Evolutionary conservation across 306 rosid genomes (phyloP), one percentile per base, ranked within the genome.

Genomic region (Pueraria montana): DNA sequence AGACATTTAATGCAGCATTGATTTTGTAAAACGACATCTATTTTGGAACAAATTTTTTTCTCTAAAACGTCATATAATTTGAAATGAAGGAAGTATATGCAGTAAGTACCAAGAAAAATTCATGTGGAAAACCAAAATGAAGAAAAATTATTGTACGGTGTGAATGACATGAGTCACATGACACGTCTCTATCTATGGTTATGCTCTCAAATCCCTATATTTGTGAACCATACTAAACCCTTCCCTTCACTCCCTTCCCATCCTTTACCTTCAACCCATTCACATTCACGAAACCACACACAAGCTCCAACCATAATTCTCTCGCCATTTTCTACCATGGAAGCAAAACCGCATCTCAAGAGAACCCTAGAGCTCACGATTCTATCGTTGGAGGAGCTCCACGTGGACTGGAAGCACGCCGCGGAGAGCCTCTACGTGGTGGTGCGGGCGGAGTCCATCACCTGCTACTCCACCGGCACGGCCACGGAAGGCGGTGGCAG

Each of bases 341-440:
- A 46, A 3, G 46, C 21, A 30, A 1, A 3, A 6, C 34, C 21
- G 4, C 20, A 4, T 27, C 0, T 78, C 0, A 36, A 7, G 3
- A 48, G 84, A 23, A 84, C 76, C 11, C 45, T 93, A 1, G 92
- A 93, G 55, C 40, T 93, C 76, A 93, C 89, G 0, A 69, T 93
- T 4, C 45, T 83, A 8, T 86, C 93, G 0, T 86, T 82, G 0
- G 93, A 93, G 59, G 83, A 76, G 6, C 87, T 93, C 14, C 73
- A 43, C 11, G n/a, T 79, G 10, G 84, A 87, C 40, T 13, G 84
- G 10, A 90, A 83, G 30, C 79, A 86, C 0, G 65, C 87, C 16
- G 59, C 46, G 32, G 81, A 75, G 36, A 81, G 83, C 71, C 72
- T 89, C 8, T 93, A 34, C 42, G 94, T 83, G 4, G 58, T 77